Evolutionary conservation across 2,329 filamentous ascomycete genomes (phyloP), one percentile per base, ranked within the genome.

Genomic region (Penicillium sp.): DNA sequence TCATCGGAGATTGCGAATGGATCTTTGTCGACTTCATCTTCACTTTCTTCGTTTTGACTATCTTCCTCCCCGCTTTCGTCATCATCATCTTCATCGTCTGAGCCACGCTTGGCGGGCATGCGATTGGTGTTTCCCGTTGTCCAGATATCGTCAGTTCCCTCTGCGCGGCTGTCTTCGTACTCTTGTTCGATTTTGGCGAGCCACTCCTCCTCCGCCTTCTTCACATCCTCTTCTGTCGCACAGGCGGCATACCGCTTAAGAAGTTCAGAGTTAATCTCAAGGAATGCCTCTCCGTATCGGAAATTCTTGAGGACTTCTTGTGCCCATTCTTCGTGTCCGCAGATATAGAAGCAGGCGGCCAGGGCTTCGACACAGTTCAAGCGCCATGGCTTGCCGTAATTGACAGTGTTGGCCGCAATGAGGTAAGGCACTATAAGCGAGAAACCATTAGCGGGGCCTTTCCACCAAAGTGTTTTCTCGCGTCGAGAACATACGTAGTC

Each of bases 281-380:
- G 71, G 65, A 98, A 98, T 0, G 89, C 84, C 50, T 83, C 75
- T 0, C 93, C 93, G 65, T 98, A 98, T 2, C 85, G 85, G 64
- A 98, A 98, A 1, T 88, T 87, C 56, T 82, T 81, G 25, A 98
- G 73, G 1, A 95, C 83, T 55, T 89, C 81, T 65, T 87, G 83
- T 0, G 93, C 92, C 93, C 93, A 98, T 44, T 96, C 92, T 6
- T 81, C 69, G 63, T 93, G 89, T 4, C 93, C 89, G 62, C 92
- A 97, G 56, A 98, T 98, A 63, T 81, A 88, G 66, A 95, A 98
- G 20, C 88, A 89, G 3, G 93, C 92, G 0, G 90, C 93, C 41
- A 98, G 77, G 3, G 93, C 93, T 75, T 98, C 93, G 27, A 90
- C 93, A 63, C 93, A 98, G 71, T 98, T 98, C 55, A 98, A 71